These are phyloP conservation scores for Penicillium thymicola DNA, from an alignment of 2,329 filamentous ascomycete species.

Conservation along the genomic window DNA sequence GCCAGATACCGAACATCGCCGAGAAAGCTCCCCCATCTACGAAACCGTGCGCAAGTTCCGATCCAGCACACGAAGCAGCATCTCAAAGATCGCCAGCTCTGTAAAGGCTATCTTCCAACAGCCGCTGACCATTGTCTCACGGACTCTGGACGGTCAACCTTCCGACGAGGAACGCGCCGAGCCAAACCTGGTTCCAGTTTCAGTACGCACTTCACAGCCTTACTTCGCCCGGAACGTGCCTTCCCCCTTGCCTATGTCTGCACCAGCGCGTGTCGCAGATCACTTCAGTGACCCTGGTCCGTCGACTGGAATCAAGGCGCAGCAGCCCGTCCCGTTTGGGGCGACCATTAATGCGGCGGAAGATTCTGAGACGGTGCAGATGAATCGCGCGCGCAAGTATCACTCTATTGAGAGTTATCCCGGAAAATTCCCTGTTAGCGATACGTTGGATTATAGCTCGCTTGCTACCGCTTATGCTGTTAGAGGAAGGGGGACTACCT, in stretches of 20 bases:
- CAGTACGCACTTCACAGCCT: background rate
- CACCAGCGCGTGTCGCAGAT: background rate
- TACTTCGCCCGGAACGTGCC: background rate
- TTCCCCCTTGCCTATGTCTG: background rate
- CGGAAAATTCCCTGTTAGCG: slow-evolving; percentile 34
- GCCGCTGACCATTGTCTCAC: background rate
- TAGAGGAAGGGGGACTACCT: slow-evolving; percentile 24
- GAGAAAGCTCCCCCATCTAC: slow-evolving; percentile 3
- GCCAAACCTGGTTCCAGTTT: background rate
- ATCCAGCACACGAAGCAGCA: slow-evolving; percentile 1
- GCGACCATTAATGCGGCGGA: slow-evolving; percentile 3
- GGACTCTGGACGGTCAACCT: background rate
- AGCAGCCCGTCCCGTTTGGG: slow-evolving; percentile 1
- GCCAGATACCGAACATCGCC: background rate
- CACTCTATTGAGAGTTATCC: slow-evolving; percentile 32
- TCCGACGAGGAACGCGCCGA: background rate
- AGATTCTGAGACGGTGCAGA: slow-evolving; percentile 12
- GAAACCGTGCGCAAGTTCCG: slow-evolving; percentile 8
- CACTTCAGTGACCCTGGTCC: slow-evolving; percentile 10
- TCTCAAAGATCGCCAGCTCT: background rate
- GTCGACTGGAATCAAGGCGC: background rate
- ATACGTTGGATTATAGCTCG: slow-evolving; percentile 24
- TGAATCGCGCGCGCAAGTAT: slow-evolving; percentile 11
- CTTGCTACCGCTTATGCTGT: slow-evolving; percentile 27
- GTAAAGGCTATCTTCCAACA: slow-evolving; percentile 2